phyloP scores from a whole-genome alignment of 2,329 filamentous ascomycete species.

The Coniochaeta sp. region DNA sequence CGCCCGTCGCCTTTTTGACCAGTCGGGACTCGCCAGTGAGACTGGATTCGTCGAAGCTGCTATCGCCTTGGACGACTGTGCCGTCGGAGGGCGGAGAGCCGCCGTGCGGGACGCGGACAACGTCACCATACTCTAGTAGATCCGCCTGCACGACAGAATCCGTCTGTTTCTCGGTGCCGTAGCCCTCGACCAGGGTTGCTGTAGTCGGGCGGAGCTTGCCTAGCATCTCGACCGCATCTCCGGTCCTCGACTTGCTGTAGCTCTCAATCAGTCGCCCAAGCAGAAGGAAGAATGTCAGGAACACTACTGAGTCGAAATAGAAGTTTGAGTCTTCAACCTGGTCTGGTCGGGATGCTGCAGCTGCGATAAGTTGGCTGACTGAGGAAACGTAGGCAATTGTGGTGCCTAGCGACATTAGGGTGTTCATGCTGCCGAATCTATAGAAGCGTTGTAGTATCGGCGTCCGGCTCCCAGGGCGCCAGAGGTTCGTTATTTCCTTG shows the following conservation, averaged over 20 bases:
- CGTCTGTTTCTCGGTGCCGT: slow-evolving; percentile 24
- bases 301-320: slow-evolving; percentile 92
- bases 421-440: slow-evolving; percentile 95
- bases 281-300: slow-evolving; percentile 82
- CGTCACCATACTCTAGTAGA: slow-evolving; percentile 65
- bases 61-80: slow-evolving; percentile 51
- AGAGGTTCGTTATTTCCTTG: slow-evolving; percentile 71
- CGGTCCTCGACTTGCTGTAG: slow-evolving; percentile 86
- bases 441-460: slow-evolving; percentile 72
- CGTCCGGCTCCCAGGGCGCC: slow-evolving; percentile 66
- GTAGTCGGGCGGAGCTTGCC: slow-evolving; percentile 71
- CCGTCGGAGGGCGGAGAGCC: slow-evolving; percentile 83
- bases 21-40: slow-evolving; percentile 71
- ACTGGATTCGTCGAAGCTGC: slow-evolving; percentile 81
- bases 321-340: slow-evolving; percentile 43
- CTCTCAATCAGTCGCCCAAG: slow-evolving; percentile 69
- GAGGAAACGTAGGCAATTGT: slow-evolving; percentile 83
- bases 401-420: slow-evolving; percentile 83
- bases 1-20: slow-evolving; percentile 55
- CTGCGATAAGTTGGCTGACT: slow-evolving; percentile 65
- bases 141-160: slow-evolving; percentile 49
- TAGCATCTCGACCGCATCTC: slow-evolving; percentile 74
- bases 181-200: slow-evolving; percentile 58
- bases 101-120: slow-evolving; percentile 69
- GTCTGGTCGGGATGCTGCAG: slow-evolving; percentile 33